These are phyloP conservation scores for Marasmius tenuissimus DNA, from an alignment of 1,284 basidiomycete species.

Conservation along the genomic window DNA sequence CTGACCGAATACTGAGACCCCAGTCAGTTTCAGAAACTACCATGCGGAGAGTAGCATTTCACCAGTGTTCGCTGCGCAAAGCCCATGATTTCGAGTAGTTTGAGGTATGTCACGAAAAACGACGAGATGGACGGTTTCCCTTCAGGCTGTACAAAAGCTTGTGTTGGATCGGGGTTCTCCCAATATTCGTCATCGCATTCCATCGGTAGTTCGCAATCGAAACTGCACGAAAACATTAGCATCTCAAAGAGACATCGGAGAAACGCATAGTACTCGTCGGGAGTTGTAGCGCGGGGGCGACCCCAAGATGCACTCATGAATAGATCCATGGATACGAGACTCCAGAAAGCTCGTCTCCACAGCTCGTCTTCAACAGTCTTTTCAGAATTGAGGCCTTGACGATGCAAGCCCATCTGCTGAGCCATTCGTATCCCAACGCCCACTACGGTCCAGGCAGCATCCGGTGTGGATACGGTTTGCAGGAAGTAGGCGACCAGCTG, in stretches of 20 bases:
- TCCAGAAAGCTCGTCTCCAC: conserved; percentile 58
- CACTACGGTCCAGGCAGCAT: conserved; percentile 54
- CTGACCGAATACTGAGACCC: conserved; percentile 66
- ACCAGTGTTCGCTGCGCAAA: conserved; percentile 69
- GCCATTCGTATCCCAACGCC: conserved; percentile 54
- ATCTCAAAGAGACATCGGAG: conserved; percentile 14
- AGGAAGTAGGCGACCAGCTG: conserved; percentile 37
- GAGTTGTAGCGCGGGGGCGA: conserved; percentile 49
- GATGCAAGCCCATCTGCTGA: conserved; percentile 30
- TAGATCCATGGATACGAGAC: conserved; percentile 29
- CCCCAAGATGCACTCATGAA: conserved; percentile 46
- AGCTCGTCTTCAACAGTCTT: conserved; percentile 45
- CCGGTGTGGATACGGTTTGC: conserved; percentile 49
- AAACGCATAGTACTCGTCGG: conserved; percentile 41
- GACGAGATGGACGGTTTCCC: conserved; percentile 43
- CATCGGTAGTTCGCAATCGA: conserved; percentile 61
- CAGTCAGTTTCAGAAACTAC: not conserved
- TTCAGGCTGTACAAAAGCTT: conserved; percentile 46
- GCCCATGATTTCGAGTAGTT: conserved; percentile 60
- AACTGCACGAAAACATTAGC: conserved; percentile 28
- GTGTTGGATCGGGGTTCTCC: conserved; percentile 41
- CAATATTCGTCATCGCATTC: conserved; percentile 70
- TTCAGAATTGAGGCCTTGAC: conserved; percentile 17
- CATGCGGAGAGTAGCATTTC: not conserved
- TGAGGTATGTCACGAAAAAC: conserved; percentile 53